Evolutionary conservation across 805 yeast species (phyloP).

Genomic region (Saccharomycopsis babjevae): DNA sequence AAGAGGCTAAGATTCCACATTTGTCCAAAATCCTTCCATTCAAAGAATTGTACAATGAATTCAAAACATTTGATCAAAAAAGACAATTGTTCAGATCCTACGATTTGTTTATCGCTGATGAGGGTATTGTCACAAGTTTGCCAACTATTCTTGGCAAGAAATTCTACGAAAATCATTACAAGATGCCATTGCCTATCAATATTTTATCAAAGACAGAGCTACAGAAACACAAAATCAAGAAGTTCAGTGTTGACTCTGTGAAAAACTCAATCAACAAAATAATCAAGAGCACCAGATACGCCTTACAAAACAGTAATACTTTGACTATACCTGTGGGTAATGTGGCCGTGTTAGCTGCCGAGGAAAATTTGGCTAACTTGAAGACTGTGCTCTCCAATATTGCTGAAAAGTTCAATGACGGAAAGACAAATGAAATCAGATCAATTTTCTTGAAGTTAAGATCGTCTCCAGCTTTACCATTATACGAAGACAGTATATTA

Average conservation of each 20-base stretch:
- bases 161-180: slow-evolving; percentile 49
- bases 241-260: slow-evolving; percentile 42
- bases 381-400: background rate
- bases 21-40: slow-evolving; percentile 39
- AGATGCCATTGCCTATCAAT: slow-evolving; percentile 59
- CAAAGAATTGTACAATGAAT: slow-evolving; percentile 69
- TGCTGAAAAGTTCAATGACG: slow-evolving; percentile 33
- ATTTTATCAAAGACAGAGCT: slow-evolving; percentile 25
- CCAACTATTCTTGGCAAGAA: slow-evolving; percentile 85
- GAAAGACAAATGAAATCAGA: slow-evolving; percentile 30
- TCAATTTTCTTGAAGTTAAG: slow-evolving; percentile 56
- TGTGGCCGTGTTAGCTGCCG: slow-evolving; percentile 31
- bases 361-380: slow-evolving; percentile 32
- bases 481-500: slow-evolving; percentile 50
- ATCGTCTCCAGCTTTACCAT: slow-evolving; percentile 75
- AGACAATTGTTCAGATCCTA: slow-evolving; percentile 59
- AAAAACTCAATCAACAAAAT: slow-evolving; percentile 50
- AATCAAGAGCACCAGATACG: slow-evolving; percentile 46
- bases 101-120: slow-evolving; percentile 80
- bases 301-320: slow-evolving; percentile 66
- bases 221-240: slow-evolving; percentile 23
- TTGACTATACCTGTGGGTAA: slow-evolving; percentile 60
- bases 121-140: slow-evolving; percentile 63
- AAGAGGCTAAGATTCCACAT: slow-evolving; percentile 36
- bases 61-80: slow-evolving; percentile 81